Evolutionary conservation across 768 basidiomycete species (phyloP), one percentile per base, ranked within the genome.

Genomic region (Multifurca ochricompacta): DNA sequence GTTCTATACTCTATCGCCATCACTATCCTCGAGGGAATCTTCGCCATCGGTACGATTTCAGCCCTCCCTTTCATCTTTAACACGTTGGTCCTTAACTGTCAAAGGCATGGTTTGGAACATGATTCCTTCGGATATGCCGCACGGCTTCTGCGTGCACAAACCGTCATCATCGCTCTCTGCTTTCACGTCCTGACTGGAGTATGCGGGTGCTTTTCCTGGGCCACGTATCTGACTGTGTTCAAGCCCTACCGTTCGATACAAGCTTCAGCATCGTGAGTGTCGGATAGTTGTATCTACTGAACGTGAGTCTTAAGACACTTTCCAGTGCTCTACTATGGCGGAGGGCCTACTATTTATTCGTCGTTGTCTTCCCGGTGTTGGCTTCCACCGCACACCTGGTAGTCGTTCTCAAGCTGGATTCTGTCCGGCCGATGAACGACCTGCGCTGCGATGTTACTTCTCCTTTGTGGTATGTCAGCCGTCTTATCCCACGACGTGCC

Each of bases 91-190:
- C 10, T 16, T 30, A 28, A 27, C 37, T 19, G 39, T 19, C 21
- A 45, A n/a, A 85, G 84, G 83, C 10, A 75, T 85, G 67, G 71
- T 81, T 13, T 84, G 79, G 73, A 65, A 68, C 47, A 85, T 86
- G 83, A 70, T 81, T 59, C 80, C 83, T 1, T 70, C 68, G 45
- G 63, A 54, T 18, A 86, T 86, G 82, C 80, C 82, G 8, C 67
- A 63, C 32, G 59, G 63, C 27, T 85, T 86, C 59, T 85, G 84
- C 61, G 67, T 78, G 61, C 57, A 19, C 62, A 59, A 41, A 32
- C 63, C 25, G 40, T 60, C 23, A 41, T 63, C 34, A 55, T 61
- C 7, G 57, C 56, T 25, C 41, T 63, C 11, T 58, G 57, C 28
- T 64, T 64, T 60, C 52, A 61, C 19, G 53, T 60, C 32, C 37